Evolutionary conservation across 2,329 filamentous ascomycete genomes (phyloP).

Genomic region (Talaromyces sp.): DNA sequence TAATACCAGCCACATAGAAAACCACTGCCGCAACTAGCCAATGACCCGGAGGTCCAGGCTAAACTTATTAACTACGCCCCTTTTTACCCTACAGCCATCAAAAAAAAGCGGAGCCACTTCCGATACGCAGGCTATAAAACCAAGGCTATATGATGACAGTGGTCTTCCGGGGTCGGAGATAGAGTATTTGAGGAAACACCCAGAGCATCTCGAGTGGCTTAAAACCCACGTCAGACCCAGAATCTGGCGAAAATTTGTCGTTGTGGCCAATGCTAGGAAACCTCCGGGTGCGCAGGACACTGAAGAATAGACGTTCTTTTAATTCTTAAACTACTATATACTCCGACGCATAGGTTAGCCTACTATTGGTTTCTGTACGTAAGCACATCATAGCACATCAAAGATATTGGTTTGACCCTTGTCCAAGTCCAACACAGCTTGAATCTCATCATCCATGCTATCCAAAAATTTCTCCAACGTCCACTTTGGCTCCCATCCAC

Average conservation of each 20-base stretch:
- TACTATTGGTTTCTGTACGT: background rate
- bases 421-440: background rate
- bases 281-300: background rate
- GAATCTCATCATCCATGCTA: conserved; percentile 3
- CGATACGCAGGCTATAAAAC: background rate
- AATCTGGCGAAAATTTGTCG: conserved; percentile 8
- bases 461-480: background rate
- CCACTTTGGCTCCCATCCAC: conserved; percentile 1
- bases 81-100: background rate
- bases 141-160: background rate
- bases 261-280: background rate
- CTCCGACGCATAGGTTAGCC: background rate
- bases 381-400: background rate
- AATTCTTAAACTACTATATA: background rate
- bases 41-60: background rate
- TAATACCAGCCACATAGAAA: background rate
- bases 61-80: background rate
- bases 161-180: conserved; percentile 2
- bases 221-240: conserved; percentile 7
- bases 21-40: background rate
- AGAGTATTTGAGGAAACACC: conserved; percentile 9
- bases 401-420: background rate
- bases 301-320: background rate
- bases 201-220: conserved; percentile 10
- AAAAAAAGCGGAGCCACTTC: background rate